Conservation (phyloP, 2,329 filamentous ascomycete genomes). For the Triangularia verruculosa region DNA sequence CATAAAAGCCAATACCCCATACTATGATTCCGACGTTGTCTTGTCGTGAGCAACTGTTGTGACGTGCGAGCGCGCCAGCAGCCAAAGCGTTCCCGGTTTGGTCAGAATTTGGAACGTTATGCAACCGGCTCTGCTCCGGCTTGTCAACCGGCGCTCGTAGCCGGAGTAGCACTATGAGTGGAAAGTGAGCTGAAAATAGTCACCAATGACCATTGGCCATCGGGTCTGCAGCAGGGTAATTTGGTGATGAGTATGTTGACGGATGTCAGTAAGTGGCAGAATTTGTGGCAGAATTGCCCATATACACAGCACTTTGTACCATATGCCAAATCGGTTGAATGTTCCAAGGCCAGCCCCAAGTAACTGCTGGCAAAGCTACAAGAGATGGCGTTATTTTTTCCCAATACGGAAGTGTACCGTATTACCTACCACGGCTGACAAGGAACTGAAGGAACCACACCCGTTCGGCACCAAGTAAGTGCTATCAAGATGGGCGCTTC, state of each 20-base stretch:
- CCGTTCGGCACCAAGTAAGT: not conserved
- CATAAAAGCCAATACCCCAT: constrained; percentile 8
- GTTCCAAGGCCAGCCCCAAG: not conserved
- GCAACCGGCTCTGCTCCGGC: constrained; percentile 18
- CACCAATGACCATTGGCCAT: constrained; percentile 13
- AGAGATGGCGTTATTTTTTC: not conserved
- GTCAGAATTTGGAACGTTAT: constrained; percentile 14
- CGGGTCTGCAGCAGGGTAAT: not conserved
- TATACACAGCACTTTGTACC: not conserved
- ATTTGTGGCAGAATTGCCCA: not conserved
- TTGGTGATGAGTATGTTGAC: not conserved
- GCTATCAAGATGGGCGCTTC: not conserved
- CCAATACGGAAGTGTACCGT: not conserved
- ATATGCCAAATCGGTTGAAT: not conserved
- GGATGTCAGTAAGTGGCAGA: not conserved
- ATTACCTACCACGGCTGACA: too few species aligned
- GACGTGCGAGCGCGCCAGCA: constrained; percentile 1
- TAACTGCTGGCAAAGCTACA: not conserved
- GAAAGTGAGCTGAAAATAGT: constrained; percentile 24
- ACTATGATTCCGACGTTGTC: constrained; percentile 4
- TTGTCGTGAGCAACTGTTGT: constrained; percentile 2
- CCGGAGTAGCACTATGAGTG: constrained; percentile 12
- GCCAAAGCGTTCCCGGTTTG: constrained; percentile 11
- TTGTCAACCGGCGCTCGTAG: constrained; percentile 16
- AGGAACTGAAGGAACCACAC: not conserved